These are phyloP conservation scores for Fusarium clavum DNA, from an alignment of 2,329 filamentous ascomycete genomes.

Conservation along the genomic window DNA sequence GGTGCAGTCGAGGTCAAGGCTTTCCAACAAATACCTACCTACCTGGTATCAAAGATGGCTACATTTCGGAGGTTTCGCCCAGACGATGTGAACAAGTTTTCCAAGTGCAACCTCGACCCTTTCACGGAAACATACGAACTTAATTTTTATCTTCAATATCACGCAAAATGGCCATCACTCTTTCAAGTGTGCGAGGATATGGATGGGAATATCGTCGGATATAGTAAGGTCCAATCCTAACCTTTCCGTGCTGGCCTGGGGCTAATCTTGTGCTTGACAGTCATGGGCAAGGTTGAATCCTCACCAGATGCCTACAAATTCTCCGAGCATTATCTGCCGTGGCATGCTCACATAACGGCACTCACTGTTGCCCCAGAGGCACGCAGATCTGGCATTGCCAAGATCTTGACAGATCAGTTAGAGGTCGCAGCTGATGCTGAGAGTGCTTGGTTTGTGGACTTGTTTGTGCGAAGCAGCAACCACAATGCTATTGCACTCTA, in stretches of 20 bases:
- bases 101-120: conserved; percentile 94
- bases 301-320: conserved; percentile 79
- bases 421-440: conserved; percentile 85
- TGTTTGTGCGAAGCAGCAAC: conserved; percentile 93
- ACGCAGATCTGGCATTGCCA: conserved; percentile 87
- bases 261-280: conserved; percentile 64
- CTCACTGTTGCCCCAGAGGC: conserved; percentile 91
- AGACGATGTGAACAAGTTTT: conserved; percentile 87
- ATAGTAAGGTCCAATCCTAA: conserved; percentile 71
- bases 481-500: conserved; percentile 89
- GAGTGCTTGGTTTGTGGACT: conserved; percentile 92
- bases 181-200: conserved; percentile 92
- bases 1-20: not conserved
- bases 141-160: conserved; percentile 94
- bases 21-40: not conserved
- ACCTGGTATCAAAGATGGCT: conserved; percentile 34
- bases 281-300: conserved; percentile 96
- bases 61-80: conserved; percentile 88
- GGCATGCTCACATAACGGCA: conserved; percentile 98
- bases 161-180: conserved; percentile 93
- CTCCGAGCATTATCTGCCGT: conserved; percentile 95
- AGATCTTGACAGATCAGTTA: conserved; percentile 81
- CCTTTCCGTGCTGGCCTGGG: conserved; percentile 3
- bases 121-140: conserved; percentile 98
- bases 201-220: conserved; percentile 90